Conservation (phyloP, 2,329 filamentous ascomycete genomes). For the Penicillium rolfsii region DNA sequence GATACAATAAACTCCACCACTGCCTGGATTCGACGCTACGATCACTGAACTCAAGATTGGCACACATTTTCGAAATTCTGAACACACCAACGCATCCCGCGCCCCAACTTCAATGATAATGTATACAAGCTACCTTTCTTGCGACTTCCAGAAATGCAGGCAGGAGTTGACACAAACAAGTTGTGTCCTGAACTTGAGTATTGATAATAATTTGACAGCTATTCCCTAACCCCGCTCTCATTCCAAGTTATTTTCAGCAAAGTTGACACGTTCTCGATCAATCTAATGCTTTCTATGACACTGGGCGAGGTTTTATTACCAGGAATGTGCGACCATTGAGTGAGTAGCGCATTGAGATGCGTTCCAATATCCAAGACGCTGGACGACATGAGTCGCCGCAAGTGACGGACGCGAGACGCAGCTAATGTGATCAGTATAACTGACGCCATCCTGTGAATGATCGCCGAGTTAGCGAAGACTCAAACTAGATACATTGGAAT, state of each 20-base stretch:
- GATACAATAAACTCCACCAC: too few species aligned
- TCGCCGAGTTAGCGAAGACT: background rate
- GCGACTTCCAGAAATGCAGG: background rate
- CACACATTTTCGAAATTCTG: too few species aligned
- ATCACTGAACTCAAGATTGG: too few species aligned
- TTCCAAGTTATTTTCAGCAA: constrained; percentile 10
- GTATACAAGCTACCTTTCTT: background rate
- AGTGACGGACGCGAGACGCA: constrained; percentile 46
- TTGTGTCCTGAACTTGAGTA: background rate
- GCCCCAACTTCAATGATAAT: background rate
- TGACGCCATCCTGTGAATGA: constrained; percentile 50
- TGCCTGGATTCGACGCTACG: too few species aligned
- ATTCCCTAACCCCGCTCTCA: background rate
- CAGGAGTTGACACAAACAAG: background rate
- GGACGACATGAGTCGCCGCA: constrained; percentile 46
- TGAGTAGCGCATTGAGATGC: constrained; percentile 48
- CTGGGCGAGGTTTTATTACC: constrained; percentile 50
- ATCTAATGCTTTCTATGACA: constrained; percentile 52
- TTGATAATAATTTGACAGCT: background rate
- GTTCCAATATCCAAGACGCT: constrained; percentile 47
- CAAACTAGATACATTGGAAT: background rate
- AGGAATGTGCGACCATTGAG: constrained; percentile 47
- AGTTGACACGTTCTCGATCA: constrained; percentile 45
- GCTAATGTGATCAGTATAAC: constrained; percentile 56
- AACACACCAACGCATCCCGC: too few species aligned